Conservation (phyloP, 352 stramenopile genomes). For the Phytophthora pistaciae region DNA sequence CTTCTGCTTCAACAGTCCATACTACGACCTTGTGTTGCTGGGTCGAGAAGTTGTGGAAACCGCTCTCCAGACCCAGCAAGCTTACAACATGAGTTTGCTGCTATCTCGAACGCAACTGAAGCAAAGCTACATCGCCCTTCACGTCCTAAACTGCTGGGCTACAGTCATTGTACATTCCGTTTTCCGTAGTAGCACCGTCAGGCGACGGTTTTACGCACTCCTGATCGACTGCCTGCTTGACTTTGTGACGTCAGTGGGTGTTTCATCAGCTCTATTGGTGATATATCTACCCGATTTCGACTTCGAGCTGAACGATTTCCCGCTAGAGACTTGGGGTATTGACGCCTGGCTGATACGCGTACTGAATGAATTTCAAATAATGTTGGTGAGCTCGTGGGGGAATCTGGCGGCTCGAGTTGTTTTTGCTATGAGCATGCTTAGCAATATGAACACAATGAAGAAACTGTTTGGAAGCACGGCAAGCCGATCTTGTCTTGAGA, state of each 20-base stretch:
- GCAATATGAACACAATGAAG: constrained; percentile 44
- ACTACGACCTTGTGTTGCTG: constrained; percentile 30
- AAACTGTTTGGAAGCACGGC: not conserved
- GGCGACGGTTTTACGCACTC: constrained; percentile 16
- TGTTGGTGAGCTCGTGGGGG: constrained; percentile 34
- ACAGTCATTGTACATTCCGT: constrained; percentile 24
- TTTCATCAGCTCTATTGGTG: constrained; percentile 16
- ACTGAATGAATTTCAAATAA: constrained; percentile 38
- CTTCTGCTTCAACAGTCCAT: constrained; percentile 10
- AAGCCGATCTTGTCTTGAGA: too few species aligned
- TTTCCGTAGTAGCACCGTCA: constrained; percentile 12
- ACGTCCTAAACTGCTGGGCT: constrained; percentile 42
- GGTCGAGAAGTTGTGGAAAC: constrained; percentile 36
- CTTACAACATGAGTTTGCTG: constrained; percentile 35
- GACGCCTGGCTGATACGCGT: constrained; percentile 37
- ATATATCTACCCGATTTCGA: constrained; percentile 28
- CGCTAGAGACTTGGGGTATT: constrained; percentile 22
- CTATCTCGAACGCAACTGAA: constrained; percentile 30
- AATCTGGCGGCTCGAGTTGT: constrained; percentile 25
- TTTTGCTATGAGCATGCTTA: constrained; percentile 36
- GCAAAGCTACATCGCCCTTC: constrained; percentile 23
- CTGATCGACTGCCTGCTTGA: constrained; percentile 29
- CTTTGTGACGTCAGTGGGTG: constrained; percentile 28
- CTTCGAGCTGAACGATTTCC: constrained; percentile 5
- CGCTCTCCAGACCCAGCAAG: constrained; percentile 32